These are phyloP conservation scores for Solanum phureja DNA, from an alignment of 257 asterid species.

Conservation along the genomic window DNA sequence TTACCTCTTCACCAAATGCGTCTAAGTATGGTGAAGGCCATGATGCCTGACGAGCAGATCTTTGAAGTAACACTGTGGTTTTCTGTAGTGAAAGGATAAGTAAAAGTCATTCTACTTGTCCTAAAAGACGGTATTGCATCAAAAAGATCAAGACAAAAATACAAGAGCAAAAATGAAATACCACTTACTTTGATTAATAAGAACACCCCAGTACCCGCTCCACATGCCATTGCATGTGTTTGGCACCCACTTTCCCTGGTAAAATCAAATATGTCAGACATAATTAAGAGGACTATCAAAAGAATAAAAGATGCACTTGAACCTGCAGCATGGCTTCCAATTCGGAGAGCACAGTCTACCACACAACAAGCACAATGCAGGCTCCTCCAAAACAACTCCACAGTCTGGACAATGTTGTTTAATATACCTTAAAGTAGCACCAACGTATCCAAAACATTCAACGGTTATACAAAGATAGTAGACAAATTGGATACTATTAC, in stretches of 20 bases:
- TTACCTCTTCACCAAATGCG: slow-evolving; percentile 97
- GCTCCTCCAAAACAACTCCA: slow-evolving; percentile 61
- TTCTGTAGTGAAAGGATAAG: slow-evolving; percentile 30
- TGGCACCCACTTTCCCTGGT: slow-evolving; percentile 74
- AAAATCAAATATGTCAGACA: slow-evolving; percentile 3
- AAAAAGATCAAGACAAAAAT: background rate
- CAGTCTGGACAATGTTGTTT: slow-evolving; percentile 77
- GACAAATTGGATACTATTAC: background rate
- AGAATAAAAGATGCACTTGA: background rate
- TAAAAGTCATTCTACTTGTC: background rate
- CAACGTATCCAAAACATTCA: background rate
- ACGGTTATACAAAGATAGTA: background rate
- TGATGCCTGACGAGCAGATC: slow-evolving; percentile 88
- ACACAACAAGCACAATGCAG: slow-evolving; percentile 84
- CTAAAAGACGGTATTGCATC: background rate
- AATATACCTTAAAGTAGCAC: slow-evolving; percentile 39
- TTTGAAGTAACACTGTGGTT: slow-evolving; percentile 86
- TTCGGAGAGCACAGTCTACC: slow-evolving; percentile 88
- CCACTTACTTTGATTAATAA: slow-evolving; percentile 67
- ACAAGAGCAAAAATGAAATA: background rate
- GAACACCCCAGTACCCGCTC: slow-evolving; percentile 96
- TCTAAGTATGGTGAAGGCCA: slow-evolving; percentile 99
- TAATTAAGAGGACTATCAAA: background rate
- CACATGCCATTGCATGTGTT: slow-evolving; percentile 72
- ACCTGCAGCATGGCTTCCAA: slow-evolving; percentile 98